Evolutionary conservation across 202 grass and related monocot species (phyloP), one percentile per base, ranked within the genome.

Genomic region (Hordeum pubiflorum): DNA sequence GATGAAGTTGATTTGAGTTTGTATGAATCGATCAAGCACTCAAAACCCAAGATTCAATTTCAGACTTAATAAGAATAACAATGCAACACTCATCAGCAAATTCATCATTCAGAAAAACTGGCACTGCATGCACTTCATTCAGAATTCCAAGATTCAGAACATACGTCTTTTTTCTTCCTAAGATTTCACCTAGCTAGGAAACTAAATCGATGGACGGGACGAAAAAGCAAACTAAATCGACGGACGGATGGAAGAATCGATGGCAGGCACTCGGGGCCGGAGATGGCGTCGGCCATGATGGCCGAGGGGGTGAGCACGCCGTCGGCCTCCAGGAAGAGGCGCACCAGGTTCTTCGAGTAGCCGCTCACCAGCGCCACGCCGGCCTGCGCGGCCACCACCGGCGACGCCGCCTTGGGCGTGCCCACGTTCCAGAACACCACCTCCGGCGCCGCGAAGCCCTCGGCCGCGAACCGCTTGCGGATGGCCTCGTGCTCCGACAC

Each of bases 381-480:
- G n/a, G 81, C 41, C 81, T 58, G 56, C 56, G 20, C 56, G 8
- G 56, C 56, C 56, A 58, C 56, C 20, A 58, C 56, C 3, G 56
- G 56, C 56, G 21, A 21, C 21, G 56, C 20, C n/a, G 56, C 56
- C 56, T 24, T 58, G 56, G 56, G 12, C 56, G 56, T 82, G 57
- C 80, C 40, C 11, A 91, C 52, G 69, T 91, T 91, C 89, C 81
- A 91, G 74, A 87, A 87, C 64, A 91, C 89, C 57, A 91, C 75
- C 77, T 91, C 71, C 24, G 85, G 89, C 23, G 87, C 63, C 38
- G 56, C 21, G 9, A 58, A 58, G 3, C 70, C 70, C 46, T 48
- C 70, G 17, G 50, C 70, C 17, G 4, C n/a, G 27, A 74, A 56
- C 17, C 54, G 52, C 27, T n/a, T 48, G 27, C 44, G 17, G 70